These are phyloP conservation scores for Penicillium sp. DNA, from an alignment of 2,329 filamentous ascomycete genomes.

Conservation along the genomic window DNA sequence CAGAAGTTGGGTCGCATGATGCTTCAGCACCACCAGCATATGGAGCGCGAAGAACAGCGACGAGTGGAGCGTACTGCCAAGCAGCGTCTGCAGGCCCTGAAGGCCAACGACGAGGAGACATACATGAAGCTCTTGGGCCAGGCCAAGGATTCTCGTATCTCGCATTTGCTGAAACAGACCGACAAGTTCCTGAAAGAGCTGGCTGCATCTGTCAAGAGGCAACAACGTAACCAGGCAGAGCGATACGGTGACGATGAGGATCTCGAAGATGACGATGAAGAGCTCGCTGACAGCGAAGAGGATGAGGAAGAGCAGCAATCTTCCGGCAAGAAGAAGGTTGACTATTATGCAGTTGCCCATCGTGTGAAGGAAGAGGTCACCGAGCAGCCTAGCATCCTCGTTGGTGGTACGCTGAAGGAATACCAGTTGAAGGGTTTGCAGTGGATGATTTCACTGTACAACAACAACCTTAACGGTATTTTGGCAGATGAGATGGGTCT, in stretches of 20 bases:
- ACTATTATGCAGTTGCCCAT: slow-evolving; percentile 98
- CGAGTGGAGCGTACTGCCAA: slow-evolving; percentile 96
- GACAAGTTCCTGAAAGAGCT: slow-evolving; percentile 97
- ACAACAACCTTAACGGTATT: slow-evolving; percentile 99
- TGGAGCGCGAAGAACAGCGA: slow-evolving; percentile 99
- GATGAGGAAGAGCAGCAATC: slow-evolving; percentile 56
- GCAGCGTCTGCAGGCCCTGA: slow-evolving; percentile 97
- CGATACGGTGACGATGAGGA: slow-evolving; percentile 68
- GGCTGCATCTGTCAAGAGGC: slow-evolving; percentile 87
- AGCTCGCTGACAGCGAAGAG: slow-evolving; percentile 66
- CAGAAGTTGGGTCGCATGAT: slow-evolving; percentile 88
- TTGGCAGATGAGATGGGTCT: slow-evolving; percentile 99
- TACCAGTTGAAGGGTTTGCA: slow-evolving; percentile 98
- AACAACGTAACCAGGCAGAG: slow-evolving; percentile 80
- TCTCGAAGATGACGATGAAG: slow-evolving; percentile 59
- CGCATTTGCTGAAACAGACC: slow-evolving; percentile 92
- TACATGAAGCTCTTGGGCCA: slow-evolving; percentile 97
- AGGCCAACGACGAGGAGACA: slow-evolving; percentile 98
- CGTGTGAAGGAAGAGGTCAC: slow-evolving; percentile 90
- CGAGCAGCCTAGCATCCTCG: slow-evolving; percentile 77
- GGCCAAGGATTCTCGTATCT: slow-evolving; percentile 98
- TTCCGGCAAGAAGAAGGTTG: slow-evolving; percentile 71
- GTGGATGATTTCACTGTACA: slow-evolving; percentile 99
- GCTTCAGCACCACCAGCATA: slow-evolving; percentile 85
- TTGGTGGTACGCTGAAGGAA: slow-evolving; percentile 91